phyloP scores from a whole-genome alignment of 2,329 filamentous ascomycete genomes.

The Pseudogymnoascus pannorum region DNA sequence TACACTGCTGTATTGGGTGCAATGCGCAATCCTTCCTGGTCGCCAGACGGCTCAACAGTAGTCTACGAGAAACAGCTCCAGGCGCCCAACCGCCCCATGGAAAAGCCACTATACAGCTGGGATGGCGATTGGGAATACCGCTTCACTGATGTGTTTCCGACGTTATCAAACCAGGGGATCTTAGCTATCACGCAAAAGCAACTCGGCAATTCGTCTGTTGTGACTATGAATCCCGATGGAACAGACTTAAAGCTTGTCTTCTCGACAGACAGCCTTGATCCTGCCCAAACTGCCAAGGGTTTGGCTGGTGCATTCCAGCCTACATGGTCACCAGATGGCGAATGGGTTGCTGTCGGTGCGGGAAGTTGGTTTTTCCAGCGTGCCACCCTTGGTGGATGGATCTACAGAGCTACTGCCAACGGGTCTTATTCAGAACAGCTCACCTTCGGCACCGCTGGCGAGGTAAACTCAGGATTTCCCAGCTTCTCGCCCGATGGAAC shows the following conservation, averaged over 20 bases:
- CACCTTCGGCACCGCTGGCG: slow-evolving; percentile 25
- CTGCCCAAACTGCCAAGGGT: slow-evolving; percentile 22
- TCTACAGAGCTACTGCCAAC: slow-evolving; percentile 17
- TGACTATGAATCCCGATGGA: slow-evolving; percentile 28
- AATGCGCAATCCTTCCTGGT: slow-evolving; percentile 19
- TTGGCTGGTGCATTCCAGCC: slow-evolving; percentile 35
- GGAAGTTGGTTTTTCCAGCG: slow-evolving; percentile 35
- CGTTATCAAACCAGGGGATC: slow-evolving; percentile 18
- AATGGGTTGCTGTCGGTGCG: slow-evolving; percentile 34
- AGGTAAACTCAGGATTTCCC: slow-evolving; percentile 34
- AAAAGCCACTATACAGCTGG: slow-evolving; percentile 34
- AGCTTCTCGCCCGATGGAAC: slow-evolving; percentile 33
- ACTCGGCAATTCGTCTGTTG: slow-evolving; percentile 33
- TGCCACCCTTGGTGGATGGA: slow-evolving; percentile 15
- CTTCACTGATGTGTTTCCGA: slow-evolving; percentile 37
- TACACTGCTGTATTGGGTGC: slow-evolving; percentile 10
- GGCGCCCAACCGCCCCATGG: slow-evolving; percentile 27
- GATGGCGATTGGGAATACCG: slow-evolving; percentile 36
- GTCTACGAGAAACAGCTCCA: slow-evolving; percentile 23
- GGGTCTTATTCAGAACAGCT: slow-evolving; percentile 26
- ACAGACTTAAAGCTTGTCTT: slow-evolving; percentile 22
- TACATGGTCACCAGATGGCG: slow-evolving; percentile 32
- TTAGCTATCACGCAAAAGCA: slow-evolving; percentile 35
- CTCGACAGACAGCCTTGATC: slow-evolving; percentile 18
- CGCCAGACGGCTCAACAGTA: slow-evolving; percentile 18